Evolutionary conservation across 768 basidiomycete species (phyloP), one percentile per base, ranked within the genome.

Genomic region (Suillus fuscotomentosus): DNA sequence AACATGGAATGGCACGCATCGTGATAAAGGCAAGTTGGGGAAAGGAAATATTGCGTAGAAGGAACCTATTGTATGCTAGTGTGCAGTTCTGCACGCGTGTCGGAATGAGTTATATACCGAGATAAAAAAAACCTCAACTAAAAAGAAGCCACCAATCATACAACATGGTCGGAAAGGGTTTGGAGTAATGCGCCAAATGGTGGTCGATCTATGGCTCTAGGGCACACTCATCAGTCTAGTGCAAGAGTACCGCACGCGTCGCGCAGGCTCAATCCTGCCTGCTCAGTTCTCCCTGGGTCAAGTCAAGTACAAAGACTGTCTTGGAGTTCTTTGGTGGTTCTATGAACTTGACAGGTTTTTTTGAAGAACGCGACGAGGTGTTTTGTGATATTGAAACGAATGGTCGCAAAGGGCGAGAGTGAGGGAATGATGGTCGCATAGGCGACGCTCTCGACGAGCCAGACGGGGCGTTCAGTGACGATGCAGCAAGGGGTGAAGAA

Each of bases 241-340:
- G 41, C 41, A 42, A 59, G 17, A n/a, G 17, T 10, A 31, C 20
- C 24, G 1, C 15, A n/a, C 13, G 24, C 20, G 31, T 31, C 27
- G 27, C 17, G 41, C 57, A 1, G 48, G 41, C 50, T 80, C 72
- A 84, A 68, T 84, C 83, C 76, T 88, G 88, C 70, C 91, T 81
- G 75, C 90, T 84, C 74, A 95, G 83, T 74, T 95, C 92, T 9
- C 86, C 91, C 73, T 92, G 92, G 0, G 92, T 93, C 63, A 95
- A 82, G 76, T 94, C 84, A 60, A 95, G 86, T 66, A 89, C 80
- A 70, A 93, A 94, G 45, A 84, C 86, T 56, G 81, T 80, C 73
- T 85, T 83, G 76, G 86, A 86, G 73, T 90, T 87, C 71, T 86
- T 82, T 34, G 93, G 91, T 11, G 91, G 89, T 73, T 92, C 84